These are phyloP conservation scores for Lactarius vividus DNA, from an alignment of 768 basidiomycete genomes.

Conservation along the genomic window DNA sequence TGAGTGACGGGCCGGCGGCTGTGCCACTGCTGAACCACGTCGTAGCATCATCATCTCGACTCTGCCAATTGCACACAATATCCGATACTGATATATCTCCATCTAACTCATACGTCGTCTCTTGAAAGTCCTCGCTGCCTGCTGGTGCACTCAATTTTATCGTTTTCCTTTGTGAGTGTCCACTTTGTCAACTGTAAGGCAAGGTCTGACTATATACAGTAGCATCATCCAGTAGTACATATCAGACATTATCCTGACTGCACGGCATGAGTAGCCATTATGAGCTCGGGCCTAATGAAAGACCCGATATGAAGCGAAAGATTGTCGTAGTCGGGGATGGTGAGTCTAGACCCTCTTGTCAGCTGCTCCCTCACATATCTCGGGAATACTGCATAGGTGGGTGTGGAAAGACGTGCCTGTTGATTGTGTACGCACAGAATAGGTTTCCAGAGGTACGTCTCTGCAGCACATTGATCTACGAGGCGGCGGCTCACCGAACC, in stretches of 20 bases:
- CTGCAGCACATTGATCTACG: conserved; percentile 17
- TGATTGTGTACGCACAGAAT: conserved; percentile 96
- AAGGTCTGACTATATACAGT: not conserved
- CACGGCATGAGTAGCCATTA: conserved; percentile 23
- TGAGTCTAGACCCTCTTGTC: conserved; percentile 39
- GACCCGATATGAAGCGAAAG: conserved; percentile 83
- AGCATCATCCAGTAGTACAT: not conserved
- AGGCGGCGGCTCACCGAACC: conserved; percentile 27
- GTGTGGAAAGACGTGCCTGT: conserved; percentile 91
- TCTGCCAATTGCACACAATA: conserved; percentile 8
- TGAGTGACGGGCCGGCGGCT: conserved; percentile 19
- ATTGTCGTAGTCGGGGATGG: conserved; percentile 89
- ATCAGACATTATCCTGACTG: conserved; percentile 10
- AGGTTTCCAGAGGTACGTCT: conserved; percentile 86
- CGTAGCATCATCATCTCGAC: not conserved
- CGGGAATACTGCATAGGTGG: conserved; percentile 47
- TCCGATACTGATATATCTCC: conserved; percentile 14
- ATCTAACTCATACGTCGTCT: conserved; percentile 17
- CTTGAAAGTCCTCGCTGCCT: conserved; percentile 1
- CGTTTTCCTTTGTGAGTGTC: conserved; percentile 9
- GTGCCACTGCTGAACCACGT: conserved; percentile 7
- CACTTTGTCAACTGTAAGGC: not conserved
- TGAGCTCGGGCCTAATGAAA: conserved; percentile 19
- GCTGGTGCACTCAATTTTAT: conserved; percentile 8
- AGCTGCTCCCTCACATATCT: conserved; percentile 32